Conservation (phyloP, 2,329 filamentous ascomycete genomes). For the Fusarium setosum region DNA sequence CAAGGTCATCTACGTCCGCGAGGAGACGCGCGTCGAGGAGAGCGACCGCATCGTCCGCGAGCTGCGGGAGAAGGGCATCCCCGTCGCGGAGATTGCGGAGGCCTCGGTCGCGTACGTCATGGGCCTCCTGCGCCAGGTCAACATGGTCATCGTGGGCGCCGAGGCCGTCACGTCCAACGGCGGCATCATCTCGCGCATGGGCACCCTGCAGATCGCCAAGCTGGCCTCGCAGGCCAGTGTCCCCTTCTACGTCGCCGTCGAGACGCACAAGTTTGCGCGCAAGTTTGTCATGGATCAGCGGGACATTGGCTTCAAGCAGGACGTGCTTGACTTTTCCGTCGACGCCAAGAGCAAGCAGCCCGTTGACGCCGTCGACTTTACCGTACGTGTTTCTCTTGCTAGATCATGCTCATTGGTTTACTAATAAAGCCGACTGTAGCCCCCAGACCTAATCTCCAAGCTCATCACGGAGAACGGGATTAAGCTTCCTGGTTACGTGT, state of each 20-base stretch:
- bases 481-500: constrained; percentile 75
- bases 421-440: constrained; percentile 52
- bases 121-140: constrained; percentile 64
- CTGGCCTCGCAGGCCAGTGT: constrained; percentile 77
- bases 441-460: constrained; percentile 75
- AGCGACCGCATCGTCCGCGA: constrained; percentile 77
- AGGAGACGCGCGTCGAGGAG: constrained; percentile 67
- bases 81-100: constrained; percentile 73
- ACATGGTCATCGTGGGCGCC: constrained; percentile 74
- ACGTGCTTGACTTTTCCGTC: constrained; percentile 78
- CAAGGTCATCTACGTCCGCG: constrained; percentile 83
- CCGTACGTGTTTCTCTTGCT: constrained; percentile 58
- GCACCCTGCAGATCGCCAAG: constrained; percentile 86
- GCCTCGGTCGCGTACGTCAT: constrained; percentile 84
- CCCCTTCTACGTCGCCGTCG: constrained; percentile 90
- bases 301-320: constrained; percentile 82
- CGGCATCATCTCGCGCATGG: constrained; percentile 89
- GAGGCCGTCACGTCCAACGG: constrained; percentile 96
- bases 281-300: constrained; percentile 86
- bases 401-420: no score
- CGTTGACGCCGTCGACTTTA: constrained; percentile 75
- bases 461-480: constrained; percentile 83
- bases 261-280: constrained; percentile 96
- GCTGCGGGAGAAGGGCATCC: constrained; percentile 79
- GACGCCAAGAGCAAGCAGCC: constrained; percentile 58